Evolutionary conservation across 495 filamentous ascomycete genomes (phyloP), one percentile per base, ranked within the genome.

Genomic region (Pseudoneurospora amorphoporcata): DNA sequence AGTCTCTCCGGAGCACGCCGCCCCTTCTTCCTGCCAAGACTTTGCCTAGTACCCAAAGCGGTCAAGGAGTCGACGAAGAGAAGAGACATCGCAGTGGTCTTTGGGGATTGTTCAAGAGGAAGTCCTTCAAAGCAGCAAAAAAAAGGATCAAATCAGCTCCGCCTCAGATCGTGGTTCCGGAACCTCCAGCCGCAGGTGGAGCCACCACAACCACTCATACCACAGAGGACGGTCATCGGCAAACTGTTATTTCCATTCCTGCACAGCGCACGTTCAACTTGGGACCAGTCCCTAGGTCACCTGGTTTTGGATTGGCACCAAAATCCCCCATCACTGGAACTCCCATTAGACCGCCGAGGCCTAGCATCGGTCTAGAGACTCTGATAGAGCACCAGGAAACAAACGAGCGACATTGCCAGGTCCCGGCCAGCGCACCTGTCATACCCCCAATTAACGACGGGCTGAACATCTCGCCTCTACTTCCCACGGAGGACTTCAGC

Each of bases 241-340:
- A 88, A 73, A 86, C 87, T 74, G 85, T 84, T 17, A 87, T 87
- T 58, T 85, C 85, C 32, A 86, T 87, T 19, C 85, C 86, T 4
- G 43, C 32, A n/a, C n/a, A 39, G 16, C 42, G 65, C 29, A 29
- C 39, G 3, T 7, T 35, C 32, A 38, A 65, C 40, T 16, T 72
- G 3, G 10, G 23, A 10, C 40, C 39, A 58, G 29, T 65, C 72
- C 39, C 69, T n/a, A 38, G 23, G 19, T 14, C 58, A 45, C 39
- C 58, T n/a, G 53, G 72, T 38, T 29, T 70, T 38, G 61, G 61
- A 8, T 40, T 42, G 37, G 42, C 71, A 35, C 70, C 70, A 17
- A 58, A 17, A 32, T 35, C 43, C 3, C 70, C 43, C 16, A 37
- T 68, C 17, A 71, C 53, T 6, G 70, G 53, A 12, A 71, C 70